Percentiles rank a stretch among this genome's conserved stretches.
phyloP scores from a whole-genome alignment of 352 stramenopile species.

The Phytopythium aichiense region DNA sequence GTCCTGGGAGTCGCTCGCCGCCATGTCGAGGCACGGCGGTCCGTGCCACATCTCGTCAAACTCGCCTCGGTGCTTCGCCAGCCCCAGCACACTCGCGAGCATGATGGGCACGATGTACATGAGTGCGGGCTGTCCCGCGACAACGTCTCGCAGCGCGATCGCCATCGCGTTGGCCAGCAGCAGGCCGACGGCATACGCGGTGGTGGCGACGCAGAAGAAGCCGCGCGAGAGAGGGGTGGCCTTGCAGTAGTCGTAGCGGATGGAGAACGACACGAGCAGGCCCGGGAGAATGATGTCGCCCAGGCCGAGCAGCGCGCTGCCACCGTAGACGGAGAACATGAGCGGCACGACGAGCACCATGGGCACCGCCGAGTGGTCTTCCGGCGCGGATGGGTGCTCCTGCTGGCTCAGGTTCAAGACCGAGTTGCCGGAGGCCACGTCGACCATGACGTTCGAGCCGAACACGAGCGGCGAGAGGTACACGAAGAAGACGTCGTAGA shows the following conservation, averaged over 20 bases:
- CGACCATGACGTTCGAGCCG: conserved; percentile 88
- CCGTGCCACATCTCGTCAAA: conserved; percentile 80
- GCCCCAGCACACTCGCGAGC: conserved; percentile 54
- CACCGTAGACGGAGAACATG: conserved; percentile 84
- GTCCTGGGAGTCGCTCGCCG: not conserved
- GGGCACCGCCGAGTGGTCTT: conserved; percentile 28
- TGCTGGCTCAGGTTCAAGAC: conserved; percentile 1
- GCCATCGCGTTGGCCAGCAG: conserved; percentile 91
- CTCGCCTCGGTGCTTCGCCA: conserved; percentile 49
- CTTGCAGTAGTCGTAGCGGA: conserved; percentile 87
- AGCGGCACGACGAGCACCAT: conserved; percentile 88
- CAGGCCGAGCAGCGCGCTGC: conserved; percentile 88
- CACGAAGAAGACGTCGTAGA: conserved; percentile 95
- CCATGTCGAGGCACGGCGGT: conserved; percentile 31
- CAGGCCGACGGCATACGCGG: conserved; percentile 89
- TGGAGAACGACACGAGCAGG: conserved; percentile 89
- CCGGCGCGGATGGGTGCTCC: conserved; percentile 14
- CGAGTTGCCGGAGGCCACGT: conserved; percentile 71
- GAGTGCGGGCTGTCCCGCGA: conserved; percentile 89
- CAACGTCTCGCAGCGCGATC: conserved; percentile 86
- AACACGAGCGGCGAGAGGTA: conserved; percentile 88
- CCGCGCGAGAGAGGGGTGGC: conserved; percentile 38
- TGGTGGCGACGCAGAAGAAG: conserved; percentile 73
- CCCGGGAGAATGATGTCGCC: conserved; percentile 94
- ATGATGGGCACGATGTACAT: conserved; percentile 94